Base-by-base conservation (phyloP, 345 rosid species). In the Hibiscus trionum region DNA sequence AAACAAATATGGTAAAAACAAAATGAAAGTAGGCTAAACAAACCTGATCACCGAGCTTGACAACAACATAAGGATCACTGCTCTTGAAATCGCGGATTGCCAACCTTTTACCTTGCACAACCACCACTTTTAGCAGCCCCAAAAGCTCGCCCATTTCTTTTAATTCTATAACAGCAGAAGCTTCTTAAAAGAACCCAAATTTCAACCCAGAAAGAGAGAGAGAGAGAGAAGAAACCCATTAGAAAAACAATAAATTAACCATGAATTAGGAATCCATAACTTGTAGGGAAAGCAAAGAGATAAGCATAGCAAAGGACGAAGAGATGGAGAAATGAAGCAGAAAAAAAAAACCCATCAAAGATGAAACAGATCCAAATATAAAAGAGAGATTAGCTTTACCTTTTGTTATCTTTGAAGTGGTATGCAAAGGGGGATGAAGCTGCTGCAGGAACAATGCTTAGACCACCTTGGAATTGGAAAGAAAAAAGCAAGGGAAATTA, bases 31-130 rank as follows among this genome's bases (percentile, higher is more conserved):
- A 64, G 55, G 16, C 26, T 74, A 14, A 27, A 37, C 49, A 75
- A 61, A 88, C 99, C 91, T 95, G 93, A 80, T 77, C 84, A 44
- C 88, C 97, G 56, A 95, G 81, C 85, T 92, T 95, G 85, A 89
- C 75, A 12, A 95, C 83, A 60, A 92, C 97, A 77, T 95, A 95
- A 73, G 99, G 99, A 87, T 95, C 99, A 75, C 99, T 95, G 75
- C 85, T 88, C 82, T 86, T 95, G 84, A 95, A 95, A 82, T 95
- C 99, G 75, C 99, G 83, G 71, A 95, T 89, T 33, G 74, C 99
- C 72, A 95, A 80, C 42, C 81, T 83, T 81, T 85, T 95, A 26
- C 99, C 97, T 78, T 78, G 90, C 49, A 90, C 83, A 70, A 95
- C 90, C 19, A 82, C 85, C 69, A 95, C 96, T 80, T 88, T 88